Base-by-base conservation (phyloP, 441 rosid genomes). In the Corymbia citriodora region DNA sequence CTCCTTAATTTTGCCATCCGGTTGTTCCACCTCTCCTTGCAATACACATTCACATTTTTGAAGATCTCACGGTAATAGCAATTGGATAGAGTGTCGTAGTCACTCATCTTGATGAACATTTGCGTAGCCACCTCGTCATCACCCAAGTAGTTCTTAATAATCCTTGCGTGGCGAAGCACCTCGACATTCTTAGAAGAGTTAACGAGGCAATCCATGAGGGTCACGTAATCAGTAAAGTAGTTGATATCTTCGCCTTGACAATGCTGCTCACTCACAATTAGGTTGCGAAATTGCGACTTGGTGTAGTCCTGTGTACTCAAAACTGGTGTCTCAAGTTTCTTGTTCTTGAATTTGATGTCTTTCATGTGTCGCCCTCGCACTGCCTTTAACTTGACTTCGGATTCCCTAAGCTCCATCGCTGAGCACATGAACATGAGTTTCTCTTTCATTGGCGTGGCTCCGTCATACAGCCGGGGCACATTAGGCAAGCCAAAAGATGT, bases 381-480 rank as follows among this genome's bases (percentile, higher is more conserved):
- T 70, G 36, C 40, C 53, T 83, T 55, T 29, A 93, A 88, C 82
- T 45, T 82, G 82, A 92, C 88, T 40, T 92, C 93, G 2, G 88
- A 89, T 57, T 90, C 90, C 5, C 48, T 13, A 40, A 92, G 90
- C 89, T 92, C 92, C 6, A 52, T 87, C 2, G 91, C 92, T 8
- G 91, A 90, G 79, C 55, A 85, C 8, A 63, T 9, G 11, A n/a
- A 31, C 74, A 63, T 7, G 72, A 63, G 18, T 25, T 27, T 27
- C 68, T 61, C 68, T 27, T 61, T 23, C 68, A 8, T 61, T 17
- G 13, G 15, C 36, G 25, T 13, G 36, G 21, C 29, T 49, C 31
- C 15, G 3, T 27, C 4, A 9, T 13, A 3, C 17, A 19, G 21
- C 4, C 27, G 48, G 3, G 9, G 25, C 29, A 11, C 27, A 45